Base-by-base conservation (phyloP, 2,329 filamentous ascomycete genomes). In the Epichloe typhina region DNA sequence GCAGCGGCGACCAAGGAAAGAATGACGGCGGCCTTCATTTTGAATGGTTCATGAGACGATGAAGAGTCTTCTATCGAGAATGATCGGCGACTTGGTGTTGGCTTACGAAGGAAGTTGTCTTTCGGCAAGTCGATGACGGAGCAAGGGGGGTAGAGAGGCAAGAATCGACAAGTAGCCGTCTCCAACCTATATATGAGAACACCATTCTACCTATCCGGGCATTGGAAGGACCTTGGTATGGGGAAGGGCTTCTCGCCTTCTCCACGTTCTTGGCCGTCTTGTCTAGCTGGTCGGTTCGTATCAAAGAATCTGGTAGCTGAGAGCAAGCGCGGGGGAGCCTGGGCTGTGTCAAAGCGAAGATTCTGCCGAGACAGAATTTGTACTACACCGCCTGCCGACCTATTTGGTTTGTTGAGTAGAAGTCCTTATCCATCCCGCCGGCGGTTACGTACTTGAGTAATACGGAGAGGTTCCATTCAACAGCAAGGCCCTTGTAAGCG, bases 11-110 rank as follows among this genome's bases (percentile, higher is more conserved):
- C 64, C 51, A 70, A 58, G 44, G 65, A 65, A 45, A 71, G 63
- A 56, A 67, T 56, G 54, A 63, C 59, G 57, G 63, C 58, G 61
- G 65, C 59, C 66, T 72, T 71, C 70, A 72, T 72, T 46, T 61
- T 68, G 62, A 60, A 19, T n/a, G 21, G 15, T 12, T 41, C n/a
- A 46, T 13, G 17, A 35, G 36, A 39, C 33, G 23, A 45, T 19
- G 8, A 31, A 31, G 36, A 11, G 13, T 19, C n/a, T 37, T 40
- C 13, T 35, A n/a, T 15, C 19, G 31, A 37, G 39, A 41, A 42
- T 35, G 49, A 47, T 41, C n/a, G 49, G 49, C 43, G 43, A 50
- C 43, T 50, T 23, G 37, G 19, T 19, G 23, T 47, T 21, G 17
- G 15, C 13, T 41, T 42, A 38, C 49, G 43, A 31, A 36, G 43